Evolutionary conservation across 352 stramenopile genomes (phyloP).

Genomic region (Globisporangium iwayamae): DNA sequence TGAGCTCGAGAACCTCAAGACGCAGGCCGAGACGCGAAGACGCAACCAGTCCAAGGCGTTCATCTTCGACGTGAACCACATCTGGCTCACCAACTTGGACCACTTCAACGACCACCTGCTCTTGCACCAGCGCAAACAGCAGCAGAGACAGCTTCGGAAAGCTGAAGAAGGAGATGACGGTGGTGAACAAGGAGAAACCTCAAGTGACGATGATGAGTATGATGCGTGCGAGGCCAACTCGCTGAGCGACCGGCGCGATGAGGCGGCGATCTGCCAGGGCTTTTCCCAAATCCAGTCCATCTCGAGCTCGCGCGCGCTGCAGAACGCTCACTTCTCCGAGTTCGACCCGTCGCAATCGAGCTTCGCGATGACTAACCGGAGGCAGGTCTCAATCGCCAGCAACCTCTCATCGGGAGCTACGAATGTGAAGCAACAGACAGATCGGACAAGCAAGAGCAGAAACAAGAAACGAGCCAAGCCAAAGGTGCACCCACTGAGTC

Average conservation of each 20-base stretch:
- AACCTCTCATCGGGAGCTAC: not conserved
- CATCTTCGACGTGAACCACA: slow-evolving; percentile 85
- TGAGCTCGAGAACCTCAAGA: slow-evolving; percentile 69
- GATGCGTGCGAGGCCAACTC: slow-evolving; percentile 14
- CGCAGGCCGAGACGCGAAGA: slow-evolving; percentile 52
- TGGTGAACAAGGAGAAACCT: not conserved
- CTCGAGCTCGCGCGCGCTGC: slow-evolving; percentile 50
- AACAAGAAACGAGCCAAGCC: slow-evolving; percentile 5
- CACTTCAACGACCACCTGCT: slow-evolving; percentile 68
- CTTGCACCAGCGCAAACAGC: slow-evolving; percentile 12
- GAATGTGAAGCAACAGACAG: not conserved
- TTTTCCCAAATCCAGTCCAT: slow-evolving; percentile 81
- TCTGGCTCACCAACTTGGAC: slow-evolving; percentile 90
- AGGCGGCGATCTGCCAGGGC: slow-evolving; percentile 53
- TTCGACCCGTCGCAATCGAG: slow-evolving; percentile 7
- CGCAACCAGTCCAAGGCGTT: slow-evolving; percentile 80
- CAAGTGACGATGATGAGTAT: slow-evolving; percentile 9
- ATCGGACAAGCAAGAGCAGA: not conserved
- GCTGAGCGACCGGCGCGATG: slow-evolving; percentile 48
- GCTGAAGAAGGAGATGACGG: not conserved
- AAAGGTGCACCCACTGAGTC: slow-evolving; percentile 39
- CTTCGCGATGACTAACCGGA: not conserved
- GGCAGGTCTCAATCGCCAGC: not conserved
- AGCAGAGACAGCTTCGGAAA: slow-evolving; percentile 8
- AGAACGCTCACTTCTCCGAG: slow-evolving; percentile 39